Percentiles rank a stretch among this genome's conserved stretches.
Conservation (phyloP, 2,329 filamentous ascomycete genomes). For the Fusarium zealandicum region DNA sequence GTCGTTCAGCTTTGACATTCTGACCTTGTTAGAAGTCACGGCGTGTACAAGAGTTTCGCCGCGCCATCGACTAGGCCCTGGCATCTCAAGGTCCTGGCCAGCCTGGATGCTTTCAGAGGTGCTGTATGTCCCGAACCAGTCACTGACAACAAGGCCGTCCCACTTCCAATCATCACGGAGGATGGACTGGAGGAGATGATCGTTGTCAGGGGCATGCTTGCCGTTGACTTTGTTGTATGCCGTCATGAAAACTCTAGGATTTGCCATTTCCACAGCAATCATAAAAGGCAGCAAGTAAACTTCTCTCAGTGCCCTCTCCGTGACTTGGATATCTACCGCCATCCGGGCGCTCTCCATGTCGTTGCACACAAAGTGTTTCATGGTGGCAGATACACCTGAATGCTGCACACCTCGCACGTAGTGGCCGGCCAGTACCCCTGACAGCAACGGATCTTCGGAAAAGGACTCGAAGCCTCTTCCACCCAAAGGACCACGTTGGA, state of each 20-base stretch:
- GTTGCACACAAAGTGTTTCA: conserved; percentile 27
- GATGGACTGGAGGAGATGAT: conserved; percentile 34
- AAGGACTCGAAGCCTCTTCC: conserved; percentile 55
- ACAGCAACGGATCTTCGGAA: conserved; percentile 53
- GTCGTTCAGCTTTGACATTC: conserved; percentile 37
- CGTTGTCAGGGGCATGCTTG: conserved; percentile 33
- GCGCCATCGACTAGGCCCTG: conserved; percentile 44
- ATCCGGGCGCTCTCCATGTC: conserved; percentile 25
- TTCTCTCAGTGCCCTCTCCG: conserved; percentile 14
- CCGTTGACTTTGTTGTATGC: conserved; percentile 42
- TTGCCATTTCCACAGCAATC: conserved; percentile 24
- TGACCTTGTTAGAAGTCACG: conserved; percentile 41
- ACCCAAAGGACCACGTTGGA: conserved; percentile 52
- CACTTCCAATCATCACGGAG: conserved; percentile 46
- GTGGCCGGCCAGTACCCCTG: conserved; percentile 50
- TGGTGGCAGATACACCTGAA: conserved; percentile 10
- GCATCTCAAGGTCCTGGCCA: conserved; percentile 48
- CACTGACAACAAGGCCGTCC: conserved; percentile 46
- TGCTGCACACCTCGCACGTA: conserved; percentile 42
- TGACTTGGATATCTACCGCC: conserved; percentile 12
- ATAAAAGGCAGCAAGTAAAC: conserved; percentile 28
- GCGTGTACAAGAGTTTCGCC: conserved; percentile 34
- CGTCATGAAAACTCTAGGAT: conserved; percentile 18
- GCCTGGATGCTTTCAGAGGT: conserved; percentile 42
- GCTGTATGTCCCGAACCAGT: conserved; percentile 47